Conservation (phyloP, 768 basidiomycete genomes). For the Suillus spraguei region DNA sequence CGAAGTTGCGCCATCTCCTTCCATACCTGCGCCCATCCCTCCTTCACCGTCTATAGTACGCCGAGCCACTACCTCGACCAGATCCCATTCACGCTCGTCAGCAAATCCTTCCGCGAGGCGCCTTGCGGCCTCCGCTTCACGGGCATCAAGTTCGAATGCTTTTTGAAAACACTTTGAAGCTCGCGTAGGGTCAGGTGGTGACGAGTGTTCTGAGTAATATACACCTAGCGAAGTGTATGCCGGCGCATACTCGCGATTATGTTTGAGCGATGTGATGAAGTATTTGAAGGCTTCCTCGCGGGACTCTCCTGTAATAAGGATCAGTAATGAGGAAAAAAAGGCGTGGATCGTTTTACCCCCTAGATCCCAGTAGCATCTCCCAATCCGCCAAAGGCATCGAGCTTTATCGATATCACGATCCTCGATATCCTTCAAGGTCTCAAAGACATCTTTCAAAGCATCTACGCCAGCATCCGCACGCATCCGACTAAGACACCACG, state of each 20-base stretch:
- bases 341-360: conserved; percentile 46
- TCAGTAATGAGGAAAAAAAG: conserved; percentile 2
- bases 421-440: conserved; percentile 45
- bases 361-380: conserved; percentile 71
- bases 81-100: conserved; percentile 91
- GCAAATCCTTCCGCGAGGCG: conserved; percentile 89
- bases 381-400: conserved; percentile 84
- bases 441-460: conserved; percentile 51
- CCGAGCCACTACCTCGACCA: conserved; percentile 92
- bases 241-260: conserved; percentile 76
- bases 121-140: conserved; percentile 83
- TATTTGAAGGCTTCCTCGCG: conserved; percentile 71
- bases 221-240: conserved; percentile 93
- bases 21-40: conserved; percentile 62
- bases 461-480: conserved; percentile 52
- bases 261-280: conserved; percentile 82
- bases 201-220: conserved; percentile 74
- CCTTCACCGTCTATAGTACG: conserved; percentile 95
- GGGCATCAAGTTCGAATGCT: conserved; percentile 93
- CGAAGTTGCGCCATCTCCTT: conserved; percentile 40
- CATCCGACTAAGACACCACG: conserved; percentile 72
- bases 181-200: conserved; percentile 78
- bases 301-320: conserved; percentile 40
- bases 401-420: conserved; percentile 63
- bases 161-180: conserved; percentile 97